Conservation (phyloP, 805 yeast species). For the Metschnikowia drakensbergensis region DNA sequence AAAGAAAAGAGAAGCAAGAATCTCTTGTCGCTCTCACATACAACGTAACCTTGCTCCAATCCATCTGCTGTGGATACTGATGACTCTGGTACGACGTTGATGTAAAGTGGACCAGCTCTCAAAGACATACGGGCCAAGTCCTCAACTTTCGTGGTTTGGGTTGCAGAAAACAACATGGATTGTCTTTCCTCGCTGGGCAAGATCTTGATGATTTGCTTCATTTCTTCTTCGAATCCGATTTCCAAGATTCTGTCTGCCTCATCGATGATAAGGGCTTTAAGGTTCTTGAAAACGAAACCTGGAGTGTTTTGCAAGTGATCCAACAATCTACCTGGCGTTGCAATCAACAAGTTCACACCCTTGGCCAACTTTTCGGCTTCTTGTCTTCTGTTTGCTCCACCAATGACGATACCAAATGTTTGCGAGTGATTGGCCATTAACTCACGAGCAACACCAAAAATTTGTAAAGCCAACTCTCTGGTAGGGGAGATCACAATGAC, state of each 20-base stretch:
- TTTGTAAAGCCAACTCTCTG: conserved; percentile 94
- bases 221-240: conserved; percentile 98
- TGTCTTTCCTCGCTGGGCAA: conserved; percentile 92
- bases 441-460: conserved; percentile 96
- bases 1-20: conserved; percentile 87
- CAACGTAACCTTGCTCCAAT: conserved; percentile 96
- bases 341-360: conserved; percentile 91
- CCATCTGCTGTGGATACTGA: conserved; percentile 93
- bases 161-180: conserved; percentile 97
- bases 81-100: conserved; percentile 83
- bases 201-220: conserved; percentile 93
- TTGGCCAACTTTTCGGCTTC: conserved; percentile 92
- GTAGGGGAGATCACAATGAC: conserved; percentile 95
- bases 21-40: conserved; percentile 93
- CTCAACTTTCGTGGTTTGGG: conserved; percentile 98
- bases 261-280: conserved; percentile 90
- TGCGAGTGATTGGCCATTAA: conserved; percentile 87
- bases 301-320: conserved; percentile 95
- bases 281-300: conserved; percentile 90
- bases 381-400: conserved; percentile 96
- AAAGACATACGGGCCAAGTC: conserved; percentile 95
- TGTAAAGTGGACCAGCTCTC: conserved; percentile 88
- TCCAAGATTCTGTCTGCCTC: conserved; percentile 98
- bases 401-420: conserved; percentile 94
- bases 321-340: conserved; percentile 95